Evolutionary conservation across 2,329 filamentous ascomycete species (phyloP), one percentile per base, ranked within the genome.

Genomic region (Nemania diffusa): DNA sequence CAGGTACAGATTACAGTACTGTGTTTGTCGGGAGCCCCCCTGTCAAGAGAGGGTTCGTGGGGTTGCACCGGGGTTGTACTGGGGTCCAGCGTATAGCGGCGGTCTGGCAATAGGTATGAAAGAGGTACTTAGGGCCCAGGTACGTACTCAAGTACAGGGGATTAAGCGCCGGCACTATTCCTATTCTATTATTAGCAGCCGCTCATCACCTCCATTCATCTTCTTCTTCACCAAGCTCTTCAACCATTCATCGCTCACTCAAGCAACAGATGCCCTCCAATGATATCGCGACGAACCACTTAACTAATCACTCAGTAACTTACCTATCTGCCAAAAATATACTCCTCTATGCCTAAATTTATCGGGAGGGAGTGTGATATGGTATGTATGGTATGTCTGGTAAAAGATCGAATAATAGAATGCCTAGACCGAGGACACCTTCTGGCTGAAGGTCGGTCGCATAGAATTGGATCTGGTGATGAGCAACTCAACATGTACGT

Each of bases 131-230:
- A n/a, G 22, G 55, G 52, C 40, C 17, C 13, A n/a, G 22, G 55
- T 57, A 37, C 13, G 52, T 48, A 27, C 40, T 62, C 55, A 15
- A 48, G 57, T 27, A 44, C 60, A 64, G 63, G 48, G 51, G 27
- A 56, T 72, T 76, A 76, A 76, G 74, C 74, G 74, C 74, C 72
- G 73, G 73, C 60, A 72, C 74, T 72, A 72, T 72, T 62, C 71
- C 68, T 63, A 64, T 63, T 71, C 71, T 76, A 76, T 73, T 70
- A 73, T 76, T 76, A 76, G 74, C 72, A 72, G 73, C 73, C 74
- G 71, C 71, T 74, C 72, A 69, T 69, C 58, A 68, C 63, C 62
- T 64, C 65, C 46, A 52, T 42, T 48, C 53, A 61, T 57, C 61
- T 20, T 55, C 17, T 44, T 44, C 40, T 13, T 40, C 34, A 40